Conservation (phyloP, 176 grass and related monocot species). For the Otatea glauca region DNA sequence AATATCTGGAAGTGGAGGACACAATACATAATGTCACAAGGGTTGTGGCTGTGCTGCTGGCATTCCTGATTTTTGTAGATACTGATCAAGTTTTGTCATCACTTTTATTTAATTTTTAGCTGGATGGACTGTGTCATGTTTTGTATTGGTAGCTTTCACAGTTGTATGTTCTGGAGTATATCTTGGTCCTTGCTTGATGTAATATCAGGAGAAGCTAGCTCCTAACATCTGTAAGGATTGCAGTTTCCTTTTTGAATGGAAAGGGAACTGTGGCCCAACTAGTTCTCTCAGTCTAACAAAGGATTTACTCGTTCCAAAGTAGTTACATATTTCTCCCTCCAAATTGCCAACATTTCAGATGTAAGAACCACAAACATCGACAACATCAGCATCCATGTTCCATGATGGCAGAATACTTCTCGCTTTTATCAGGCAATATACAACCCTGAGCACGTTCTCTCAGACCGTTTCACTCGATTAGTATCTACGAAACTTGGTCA, state of each 20-base stretch:
- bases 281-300: neutral
- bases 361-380: neutral
- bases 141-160: too few relatives aligned
- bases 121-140: too few relatives aligned
- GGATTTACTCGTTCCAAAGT: too few relatives aligned
- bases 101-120: too few relatives aligned
- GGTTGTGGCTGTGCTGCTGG: neutral
- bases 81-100: too few relatives aligned
- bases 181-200: neutral
- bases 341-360: too few relatives aligned
- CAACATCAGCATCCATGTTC: neutral
- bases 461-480: neutral
- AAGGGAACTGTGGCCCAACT: neutral
- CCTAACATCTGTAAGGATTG: neutral
- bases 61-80: conserved; percentile 1
- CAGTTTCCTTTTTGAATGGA: neutral
- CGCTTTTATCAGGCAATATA: neutral
- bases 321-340: too few relatives aligned
- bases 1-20: neutral
- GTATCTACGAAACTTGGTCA: neutral
- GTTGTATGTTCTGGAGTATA: neutral
- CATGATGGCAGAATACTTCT: neutral
- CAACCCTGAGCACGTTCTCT: neutral
- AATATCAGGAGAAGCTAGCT: neutral
- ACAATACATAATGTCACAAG: neutral